phyloP scores from a whole-genome alignment of 306 rosid species.

The Pterocarpus santalinus region DNA sequence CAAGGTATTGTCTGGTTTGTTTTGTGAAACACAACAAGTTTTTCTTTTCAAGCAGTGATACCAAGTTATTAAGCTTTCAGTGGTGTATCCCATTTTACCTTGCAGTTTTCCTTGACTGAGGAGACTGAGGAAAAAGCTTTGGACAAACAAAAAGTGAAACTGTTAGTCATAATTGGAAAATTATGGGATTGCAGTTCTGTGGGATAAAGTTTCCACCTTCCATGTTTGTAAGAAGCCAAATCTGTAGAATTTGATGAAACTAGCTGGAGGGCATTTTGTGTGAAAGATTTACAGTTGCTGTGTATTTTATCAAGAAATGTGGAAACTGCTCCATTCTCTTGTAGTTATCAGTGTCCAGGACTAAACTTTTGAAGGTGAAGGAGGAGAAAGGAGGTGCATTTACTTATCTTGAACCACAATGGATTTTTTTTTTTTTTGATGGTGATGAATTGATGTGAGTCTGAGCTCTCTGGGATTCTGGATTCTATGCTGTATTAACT shows the following conservation, averaged over 20 bases:
- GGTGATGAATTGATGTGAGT: not conserved
- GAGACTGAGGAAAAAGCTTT: conserved; percentile 37
- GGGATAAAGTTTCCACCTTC: conserved; percentile 43
- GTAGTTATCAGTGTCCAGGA: conserved; percentile 14
- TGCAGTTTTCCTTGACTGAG: conserved; percentile 36
- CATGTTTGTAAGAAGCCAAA: conserved; percentile 34
- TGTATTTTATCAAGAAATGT: conserved; percentile 29
- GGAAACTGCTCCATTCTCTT: conserved; percentile 51
- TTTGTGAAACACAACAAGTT: conserved; percentile 52
- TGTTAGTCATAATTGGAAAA: not conserved
- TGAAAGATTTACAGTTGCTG: conserved; percentile 2
- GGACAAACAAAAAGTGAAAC: not conserved
- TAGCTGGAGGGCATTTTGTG: conserved; percentile 35
- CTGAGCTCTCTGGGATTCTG: conserved; percentile 47
- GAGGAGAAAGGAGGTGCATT: conserved; percentile 29
- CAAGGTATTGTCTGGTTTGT: conserved; percentile 51
- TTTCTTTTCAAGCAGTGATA: conserved; percentile 41
- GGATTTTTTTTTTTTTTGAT: conserved; percentile 43
- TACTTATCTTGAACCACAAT: conserved; percentile 30
- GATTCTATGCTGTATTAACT: conserved; percentile 27
- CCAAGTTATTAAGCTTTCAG: conserved; percentile 49
- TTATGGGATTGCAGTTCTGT: conserved; percentile 47
- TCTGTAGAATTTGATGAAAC: conserved; percentile 42
- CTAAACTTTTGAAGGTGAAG: conserved; percentile 36
- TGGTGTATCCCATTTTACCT: conserved; percentile 38